A percentile compares a stretch with the other conserved stretches of the same genome.
These are phyloP conservation scores for Aspergillus fijiensis DNA, from an alignment of 2,329 filamentous ascomycete genomes.

Conservation along the genomic window DNA sequence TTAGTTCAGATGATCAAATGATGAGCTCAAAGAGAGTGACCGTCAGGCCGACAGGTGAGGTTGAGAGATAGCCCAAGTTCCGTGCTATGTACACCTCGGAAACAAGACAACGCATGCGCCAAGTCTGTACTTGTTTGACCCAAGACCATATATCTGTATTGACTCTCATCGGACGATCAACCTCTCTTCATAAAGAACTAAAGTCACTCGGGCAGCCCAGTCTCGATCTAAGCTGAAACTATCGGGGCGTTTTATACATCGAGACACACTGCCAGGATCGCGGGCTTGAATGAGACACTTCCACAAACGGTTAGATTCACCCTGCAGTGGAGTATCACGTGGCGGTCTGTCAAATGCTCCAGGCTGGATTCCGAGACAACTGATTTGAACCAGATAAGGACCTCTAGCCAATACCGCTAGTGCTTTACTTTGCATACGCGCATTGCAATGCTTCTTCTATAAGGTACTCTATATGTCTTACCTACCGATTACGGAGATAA, in stretches of 20 bases:
- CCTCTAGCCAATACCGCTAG: neutral
- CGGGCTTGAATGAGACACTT: neutral
- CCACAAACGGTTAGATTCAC: conserved; percentile 12
- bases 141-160: neutral
- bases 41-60: too few species aligned
- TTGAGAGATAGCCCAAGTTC: neutral
- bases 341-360: neutral
- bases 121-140: too few species aligned
- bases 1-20: too few species aligned
- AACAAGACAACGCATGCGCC: neutral
- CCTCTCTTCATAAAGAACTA: too few species aligned
- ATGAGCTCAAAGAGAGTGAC: too few species aligned
- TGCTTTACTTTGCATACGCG: neutral
- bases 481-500: neutral
- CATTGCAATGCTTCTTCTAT: neutral
- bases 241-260: too few species aligned
- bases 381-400: neutral
- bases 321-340: conserved; percentile 9
- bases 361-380: conserved; percentile 13
- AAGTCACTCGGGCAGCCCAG: too few species aligned
- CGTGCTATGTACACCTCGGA: neutral
- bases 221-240: neutral
- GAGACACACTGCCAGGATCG: too few species aligned
- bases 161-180: too few species aligned
- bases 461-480: neutral